phyloP scores from a whole-genome alignment of 257 asterid species.

The Plantago elongata region DNA sequence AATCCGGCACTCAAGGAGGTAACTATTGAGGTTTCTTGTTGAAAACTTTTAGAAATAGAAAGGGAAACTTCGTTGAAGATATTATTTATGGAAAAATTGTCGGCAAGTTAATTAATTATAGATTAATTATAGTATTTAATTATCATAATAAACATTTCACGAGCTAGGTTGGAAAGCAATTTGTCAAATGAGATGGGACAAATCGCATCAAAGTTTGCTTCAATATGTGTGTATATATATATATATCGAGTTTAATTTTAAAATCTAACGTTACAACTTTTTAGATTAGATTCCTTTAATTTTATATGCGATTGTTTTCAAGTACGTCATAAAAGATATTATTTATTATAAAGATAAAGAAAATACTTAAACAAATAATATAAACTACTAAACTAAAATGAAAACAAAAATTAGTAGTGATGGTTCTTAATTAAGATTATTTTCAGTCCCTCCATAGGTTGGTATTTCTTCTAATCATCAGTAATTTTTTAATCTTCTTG shows the following conservation, averaged over 20 bases:
- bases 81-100: neutral
- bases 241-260: neutral
- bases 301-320: constrained; percentile 13
- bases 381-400: too few relatives aligned
- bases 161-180: neutral
- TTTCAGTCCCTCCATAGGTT: too few relatives aligned
- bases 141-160: neutral
- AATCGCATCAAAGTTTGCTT: constrained; percentile 1
- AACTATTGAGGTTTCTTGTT: neutral
- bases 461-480: too few relatives aligned
- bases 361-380: too few relatives aligned
- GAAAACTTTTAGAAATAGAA: neutral
- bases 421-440: too few relatives aligned
- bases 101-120: neutral
- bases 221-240: neutral
- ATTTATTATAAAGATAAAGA: too few relatives aligned
- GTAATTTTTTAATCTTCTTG: too few relatives aligned
- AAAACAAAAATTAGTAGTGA: too few relatives aligned
- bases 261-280: neutral
- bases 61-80: neutral
- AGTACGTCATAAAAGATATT: too few relatives aligned
- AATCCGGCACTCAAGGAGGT: constrained; percentile 23
- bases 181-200: neutral
- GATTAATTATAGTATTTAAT: too few relatives aligned
- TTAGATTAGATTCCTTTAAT: neutral